Evolutionary conservation across 768 basidiomycete genomes (phyloP).

Genomic region (Sarcodon sp.): DNA sequence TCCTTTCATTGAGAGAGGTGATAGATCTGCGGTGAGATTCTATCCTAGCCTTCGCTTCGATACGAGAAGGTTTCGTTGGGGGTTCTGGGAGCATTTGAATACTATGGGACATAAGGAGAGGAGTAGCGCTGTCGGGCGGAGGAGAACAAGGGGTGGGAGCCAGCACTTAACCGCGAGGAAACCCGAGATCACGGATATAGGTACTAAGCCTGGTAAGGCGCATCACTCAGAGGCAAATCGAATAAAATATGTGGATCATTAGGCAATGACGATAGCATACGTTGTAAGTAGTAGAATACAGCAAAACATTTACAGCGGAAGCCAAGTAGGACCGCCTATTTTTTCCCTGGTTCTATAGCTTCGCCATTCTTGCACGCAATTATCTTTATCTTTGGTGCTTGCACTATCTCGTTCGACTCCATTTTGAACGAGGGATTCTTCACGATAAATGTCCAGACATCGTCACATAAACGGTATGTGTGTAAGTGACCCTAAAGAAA

Average conservation of each 20-base stretch:
- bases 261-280: neutral
- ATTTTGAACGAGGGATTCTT: slow-evolving; percentile 91
- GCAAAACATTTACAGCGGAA: neutral
- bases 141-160: neutral
- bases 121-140: neutral
- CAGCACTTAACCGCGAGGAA: too few relatives aligned
- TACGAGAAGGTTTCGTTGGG: slow-evolving; percentile 41
- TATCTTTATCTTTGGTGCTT: slow-evolving; percentile 80
- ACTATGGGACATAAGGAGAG: neutral
- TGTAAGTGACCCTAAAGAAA: slow-evolving; percentile 61
- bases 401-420: slow-evolving; percentile 77
- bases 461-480: slow-evolving; percentile 88
- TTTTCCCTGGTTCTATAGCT: slow-evolving; percentile 73
- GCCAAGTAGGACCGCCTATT: slow-evolving; percentile 21
- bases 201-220: neutral
- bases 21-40: slow-evolving; percentile 13
- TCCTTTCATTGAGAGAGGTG: slow-evolving; percentile 28
- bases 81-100: slow-evolving; percentile 30
- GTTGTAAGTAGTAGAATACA: neutral
- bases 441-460: slow-evolving; percentile 98
- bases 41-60: slow-evolving; percentile 38
- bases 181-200: too few relatives aligned
- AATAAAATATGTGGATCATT: neutral
- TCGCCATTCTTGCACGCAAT: slow-evolving; percentile 97
- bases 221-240: neutral